phyloP scores from a whole-genome alignment of 176 grass and related monocot species.

The Oryza brachyantha region DNA sequence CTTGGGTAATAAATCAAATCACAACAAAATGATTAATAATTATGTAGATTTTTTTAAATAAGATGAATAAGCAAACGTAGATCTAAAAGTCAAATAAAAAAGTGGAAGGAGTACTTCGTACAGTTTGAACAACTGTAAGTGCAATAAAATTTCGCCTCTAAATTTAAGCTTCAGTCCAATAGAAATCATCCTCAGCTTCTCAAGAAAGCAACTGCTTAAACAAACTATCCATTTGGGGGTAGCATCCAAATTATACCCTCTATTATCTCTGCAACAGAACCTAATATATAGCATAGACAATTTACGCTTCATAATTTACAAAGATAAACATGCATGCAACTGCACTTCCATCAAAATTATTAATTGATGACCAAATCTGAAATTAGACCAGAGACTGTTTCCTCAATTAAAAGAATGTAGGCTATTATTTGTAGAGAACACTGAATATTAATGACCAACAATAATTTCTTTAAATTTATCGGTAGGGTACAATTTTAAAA shows the following conservation, averaged over 20 bases:
- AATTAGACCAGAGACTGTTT: background rate
- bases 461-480: background rate
- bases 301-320: background rate
- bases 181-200: background rate
- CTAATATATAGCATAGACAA: background rate
- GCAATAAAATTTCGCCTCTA: background rate
- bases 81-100: too few relatives aligned
- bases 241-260: background rate
- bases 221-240: background rate
- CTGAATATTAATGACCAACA: background rate
- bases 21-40: too few relatives aligned
- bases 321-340: background rate
- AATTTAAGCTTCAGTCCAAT: slow-evolving; percentile 1
- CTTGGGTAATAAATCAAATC: too few relatives aligned
- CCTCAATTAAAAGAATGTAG: background rate
- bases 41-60: too few relatives aligned
- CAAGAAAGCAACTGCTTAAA: slow-evolving; percentile 1
- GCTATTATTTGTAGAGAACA: background rate
- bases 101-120: too few relatives aligned
- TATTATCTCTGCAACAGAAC: background rate
- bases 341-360: background rate
- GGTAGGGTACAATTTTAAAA: background rate
- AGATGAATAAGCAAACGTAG: too few relatives aligned
- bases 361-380: background rate
- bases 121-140: background rate